Percentiles rank a stretch among this genome's conserved stretches.
These are phyloP conservation scores for Leptographium flavum DNA, from an alignment of 2,329 filamentous ascomycete genomes.

Conservation along the genomic window DNA sequence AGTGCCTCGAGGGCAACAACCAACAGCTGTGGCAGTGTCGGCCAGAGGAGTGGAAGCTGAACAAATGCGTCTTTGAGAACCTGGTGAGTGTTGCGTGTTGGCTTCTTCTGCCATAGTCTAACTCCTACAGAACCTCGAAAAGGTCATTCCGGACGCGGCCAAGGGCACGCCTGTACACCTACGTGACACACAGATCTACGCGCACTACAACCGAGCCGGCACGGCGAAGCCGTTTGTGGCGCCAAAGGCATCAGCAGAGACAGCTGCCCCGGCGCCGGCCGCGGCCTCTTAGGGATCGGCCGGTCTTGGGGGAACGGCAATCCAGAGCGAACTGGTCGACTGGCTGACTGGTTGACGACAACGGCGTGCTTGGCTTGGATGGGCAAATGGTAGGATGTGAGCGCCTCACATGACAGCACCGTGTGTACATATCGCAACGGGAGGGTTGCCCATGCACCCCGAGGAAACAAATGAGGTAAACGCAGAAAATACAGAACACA, in stretches of 20 bases:
- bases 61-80: conserved; percentile 92
- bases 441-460: background rate
- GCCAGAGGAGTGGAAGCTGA: conserved; percentile 73
- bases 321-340: background rate
- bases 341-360: background rate
- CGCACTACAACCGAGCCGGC: conserved; percentile 24
- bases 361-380: background rate
- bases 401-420: background rate
- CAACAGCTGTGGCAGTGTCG: conserved; percentile 96
- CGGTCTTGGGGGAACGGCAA: too few relatives aligned
- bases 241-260: conserved; percentile 8
- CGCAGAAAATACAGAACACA: background rate
- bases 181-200: conserved; percentile 48
- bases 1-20: conserved; percentile 94
- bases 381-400: background rate
- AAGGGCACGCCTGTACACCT: conserved; percentile 61
- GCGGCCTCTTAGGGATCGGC: conserved; percentile 11
- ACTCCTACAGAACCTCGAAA: conserved; percentile 55
- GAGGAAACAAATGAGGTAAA: background rate
- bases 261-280: conserved; percentile 6
- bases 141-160: conserved; percentile 62
- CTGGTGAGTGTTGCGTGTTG: conserved; percentile 41
- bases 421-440: conserved; percentile 10
- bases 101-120: background rate
- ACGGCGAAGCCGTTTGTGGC: conserved; percentile 17